phyloP scores from a whole-genome alignment of 305 asterid species.

The Salvia sclarea region DNA sequence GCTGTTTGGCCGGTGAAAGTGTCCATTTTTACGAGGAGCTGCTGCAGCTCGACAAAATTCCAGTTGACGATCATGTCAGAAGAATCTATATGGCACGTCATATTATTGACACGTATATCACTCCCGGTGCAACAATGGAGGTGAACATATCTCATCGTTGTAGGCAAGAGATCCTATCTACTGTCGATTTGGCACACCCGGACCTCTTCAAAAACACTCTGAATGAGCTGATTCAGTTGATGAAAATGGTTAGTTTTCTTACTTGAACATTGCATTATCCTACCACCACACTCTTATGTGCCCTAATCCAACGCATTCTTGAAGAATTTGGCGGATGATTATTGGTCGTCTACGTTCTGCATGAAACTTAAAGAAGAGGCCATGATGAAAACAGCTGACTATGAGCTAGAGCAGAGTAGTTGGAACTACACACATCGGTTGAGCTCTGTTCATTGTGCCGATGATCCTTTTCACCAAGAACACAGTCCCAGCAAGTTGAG shows the following conservation, averaged over 20 bases:
- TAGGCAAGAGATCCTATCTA: slow-evolving; percentile 65
- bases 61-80: slow-evolving; percentile 59
- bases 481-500: slow-evolving; percentile 56
- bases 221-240: slow-evolving; percentile 69
- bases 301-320: slow-evolving; percentile 13
- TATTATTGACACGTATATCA: slow-evolving; percentile 66
- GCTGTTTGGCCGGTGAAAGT: slow-evolving; percentile 92
- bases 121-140: slow-evolving; percentile 79
- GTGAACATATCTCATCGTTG: slow-evolving; percentile 77
- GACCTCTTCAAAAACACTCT: slow-evolving; percentile 57
- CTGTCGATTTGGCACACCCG: slow-evolving; percentile 63
- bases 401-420: slow-evolving; percentile 48
- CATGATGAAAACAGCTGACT: slow-evolving; percentile 39
- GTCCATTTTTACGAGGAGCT: slow-evolving; percentile 81
- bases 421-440: slow-evolving; percentile 70
- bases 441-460: slow-evolving; percentile 71
- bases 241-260: slow-evolving; percentile 62
- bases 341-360: slow-evolving; percentile 71
- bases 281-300: no score
- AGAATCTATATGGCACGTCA: slow-evolving; percentile 94
- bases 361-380: slow-evolving; percentile 68
- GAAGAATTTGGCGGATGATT: slow-evolving; percentile 72
- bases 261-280: no score
- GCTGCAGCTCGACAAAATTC: slow-evolving; percentile 71
- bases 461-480: slow-evolving; percentile 79